Evolutionary conservation across 441 rosid species (phyloP).

Genomic region (Euphorbia celastroides): DNA sequence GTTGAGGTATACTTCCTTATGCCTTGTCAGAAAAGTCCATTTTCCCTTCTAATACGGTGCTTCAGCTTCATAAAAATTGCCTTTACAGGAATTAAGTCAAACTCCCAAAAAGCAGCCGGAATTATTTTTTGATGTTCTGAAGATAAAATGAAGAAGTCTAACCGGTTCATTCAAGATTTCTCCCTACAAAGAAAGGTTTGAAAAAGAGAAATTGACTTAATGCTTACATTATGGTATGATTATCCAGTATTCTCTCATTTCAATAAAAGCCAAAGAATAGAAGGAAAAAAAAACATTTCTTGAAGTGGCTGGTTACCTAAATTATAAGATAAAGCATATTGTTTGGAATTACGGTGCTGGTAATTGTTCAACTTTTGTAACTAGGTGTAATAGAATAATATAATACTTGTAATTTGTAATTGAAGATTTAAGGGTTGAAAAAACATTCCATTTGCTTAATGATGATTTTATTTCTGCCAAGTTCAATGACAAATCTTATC

Average conservation of each 20-base stretch:
- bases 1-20: constrained; percentile 43
- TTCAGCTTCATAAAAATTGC: constrained; percentile 6
- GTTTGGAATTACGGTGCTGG: too few relatives aligned
- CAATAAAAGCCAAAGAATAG: background rate
- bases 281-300: background rate
- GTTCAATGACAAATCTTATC: too few relatives aligned
- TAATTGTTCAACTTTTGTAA: background rate
- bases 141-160: constrained; percentile 19
- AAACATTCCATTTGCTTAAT: too few relatives aligned
- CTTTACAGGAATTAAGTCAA: constrained; percentile 53
- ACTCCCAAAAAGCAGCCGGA: constrained; percentile 55
- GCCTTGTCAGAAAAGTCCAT: background rate
- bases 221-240: background rate
- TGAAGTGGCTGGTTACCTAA: background rate
- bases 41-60: background rate
- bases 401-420: too few relatives aligned
- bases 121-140: constrained; percentile 49
- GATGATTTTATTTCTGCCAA: too few relatives aligned
- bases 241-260: background rate
- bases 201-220: background rate
- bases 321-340: too few relatives aligned
- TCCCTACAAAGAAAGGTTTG: background rate
- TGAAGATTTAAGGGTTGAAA: too few relatives aligned
- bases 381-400: background rate
- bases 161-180: background rate